These are phyloP conservation scores for Lentithecium fluviatile DNA, from an alignment of 495 filamentous ascomycete genomes.

Conservation along the genomic window DNA sequence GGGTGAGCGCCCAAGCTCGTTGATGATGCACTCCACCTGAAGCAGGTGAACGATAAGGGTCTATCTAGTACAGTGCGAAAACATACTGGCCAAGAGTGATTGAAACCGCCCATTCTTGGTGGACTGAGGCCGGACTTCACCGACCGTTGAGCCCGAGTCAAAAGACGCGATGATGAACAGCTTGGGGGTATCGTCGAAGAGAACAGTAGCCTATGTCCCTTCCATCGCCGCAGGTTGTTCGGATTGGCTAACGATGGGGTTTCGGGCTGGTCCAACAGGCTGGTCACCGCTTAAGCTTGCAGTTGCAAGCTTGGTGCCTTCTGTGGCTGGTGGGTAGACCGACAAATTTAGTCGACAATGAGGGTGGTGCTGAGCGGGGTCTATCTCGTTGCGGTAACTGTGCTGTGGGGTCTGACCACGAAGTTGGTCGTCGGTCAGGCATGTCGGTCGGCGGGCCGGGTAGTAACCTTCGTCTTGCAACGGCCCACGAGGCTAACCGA, in stretches of 20 bases:
- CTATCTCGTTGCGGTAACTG: slow-evolving; percentile 15
- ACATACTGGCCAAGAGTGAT: too few relatives aligned
- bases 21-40: neutral
- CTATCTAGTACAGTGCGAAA: too few relatives aligned
- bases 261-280: neutral
- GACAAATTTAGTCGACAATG: slow-evolving; percentile 13
- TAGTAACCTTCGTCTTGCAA: neutral
- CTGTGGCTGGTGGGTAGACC: slow-evolving; percentile 9
- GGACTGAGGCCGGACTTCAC: neutral
- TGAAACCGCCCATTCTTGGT: too few relatives aligned
- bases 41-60: neutral
- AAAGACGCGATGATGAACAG: neutral
- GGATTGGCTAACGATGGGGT: neutral
- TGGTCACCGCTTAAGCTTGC: slow-evolving; percentile 7
- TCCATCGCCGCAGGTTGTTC: neutral
- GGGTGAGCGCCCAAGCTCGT: too few relatives aligned
- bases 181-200: neutral
- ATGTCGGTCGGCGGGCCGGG: neutral
- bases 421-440: neutral
- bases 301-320: neutral
- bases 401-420: slow-evolving; percentile 3
- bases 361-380: slow-evolving; percentile 17
- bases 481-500: neutral
- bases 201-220: neutral
- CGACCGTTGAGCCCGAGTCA: neutral